Percentiles rank a stretch among this genome's conserved stretches.
Conservation (phyloP, 768 basidiomycete species). For the Phaeotremella skinneri region DNA sequence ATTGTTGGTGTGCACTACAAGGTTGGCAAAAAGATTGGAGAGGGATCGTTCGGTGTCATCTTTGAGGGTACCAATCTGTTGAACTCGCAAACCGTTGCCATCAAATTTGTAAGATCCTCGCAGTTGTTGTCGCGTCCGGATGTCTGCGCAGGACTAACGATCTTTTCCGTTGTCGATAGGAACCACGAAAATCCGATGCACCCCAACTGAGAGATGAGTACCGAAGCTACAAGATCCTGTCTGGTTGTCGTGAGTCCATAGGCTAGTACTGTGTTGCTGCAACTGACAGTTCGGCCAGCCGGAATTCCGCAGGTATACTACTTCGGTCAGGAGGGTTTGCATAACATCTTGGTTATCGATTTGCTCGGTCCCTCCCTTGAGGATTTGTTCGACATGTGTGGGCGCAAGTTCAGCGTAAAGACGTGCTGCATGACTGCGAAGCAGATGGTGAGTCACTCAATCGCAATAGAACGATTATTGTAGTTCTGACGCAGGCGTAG, state of each 20-base stretch:
- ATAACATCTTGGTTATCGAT: constrained; percentile 98
- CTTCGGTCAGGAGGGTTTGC: constrained; percentile 97
- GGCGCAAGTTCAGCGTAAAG: constrained; percentile 94
- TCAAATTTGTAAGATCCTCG: constrained; percentile 85
- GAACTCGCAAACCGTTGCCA: constrained; percentile 97
- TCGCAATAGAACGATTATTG: constrained; percentile 26
- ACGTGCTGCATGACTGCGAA: constrained; percentile 98
- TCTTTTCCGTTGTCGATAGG: constrained; percentile 35
- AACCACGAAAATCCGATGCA: constrained; percentile 87
- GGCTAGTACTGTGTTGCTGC: constrained; percentile 13
- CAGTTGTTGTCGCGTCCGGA: too few species aligned
- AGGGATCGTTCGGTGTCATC: constrained; percentile 94
- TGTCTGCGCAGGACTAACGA: neutral
- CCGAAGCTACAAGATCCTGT: constrained; percentile 92
- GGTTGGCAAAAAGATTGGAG: constrained; percentile 98
- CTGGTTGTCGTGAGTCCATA: constrained; percentile 74
- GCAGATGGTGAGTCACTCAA: constrained; percentile 77
- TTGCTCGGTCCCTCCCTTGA: constrained; percentile 93
- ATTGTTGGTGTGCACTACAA: constrained; percentile 95
- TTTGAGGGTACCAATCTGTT: constrained; percentile 96
- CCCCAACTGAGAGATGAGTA: constrained; percentile 98
- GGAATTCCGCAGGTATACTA: constrained; percentile 99
- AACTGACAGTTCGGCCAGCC: constrained; percentile 56
- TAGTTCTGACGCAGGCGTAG: constrained; percentile 55
- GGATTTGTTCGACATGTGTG: constrained; percentile 99